Conservation (phyloP, 176 grass and related monocot species). For the Oryza glumipatula region DNA sequence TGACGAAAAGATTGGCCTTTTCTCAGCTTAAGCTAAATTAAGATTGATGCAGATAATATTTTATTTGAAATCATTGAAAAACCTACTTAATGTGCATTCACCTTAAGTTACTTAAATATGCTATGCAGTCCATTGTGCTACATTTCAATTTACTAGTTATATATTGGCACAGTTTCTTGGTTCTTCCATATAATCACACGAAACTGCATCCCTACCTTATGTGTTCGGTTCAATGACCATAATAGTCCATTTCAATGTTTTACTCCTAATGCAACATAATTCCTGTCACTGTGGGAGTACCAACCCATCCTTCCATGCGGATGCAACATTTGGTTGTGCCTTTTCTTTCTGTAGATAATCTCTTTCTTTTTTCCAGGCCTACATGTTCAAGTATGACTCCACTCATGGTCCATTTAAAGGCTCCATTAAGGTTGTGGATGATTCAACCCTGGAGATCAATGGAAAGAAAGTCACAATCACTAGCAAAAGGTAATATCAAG, state of each 20-base stretch:
- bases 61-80: conserved; percentile 7
- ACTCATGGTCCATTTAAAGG: conserved; percentile 89
- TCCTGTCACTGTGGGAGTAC: background rate
- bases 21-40: conserved; percentile 19
- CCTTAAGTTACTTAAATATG: background rate
- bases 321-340: background rate
- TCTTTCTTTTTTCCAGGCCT: conserved; percentile 64
- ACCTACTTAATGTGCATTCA: background rate
- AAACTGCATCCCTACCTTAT: conserved; percentile 10
- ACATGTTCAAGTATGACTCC: conserved; percentile 99
- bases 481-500: conserved; percentile 74
- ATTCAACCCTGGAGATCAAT: conserved; percentile 87
- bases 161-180: background rate
- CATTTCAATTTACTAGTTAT: background rate
- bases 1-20: background rate
- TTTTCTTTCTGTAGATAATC: conserved; percentile 12
- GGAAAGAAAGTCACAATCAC: conserved; percentile 85
- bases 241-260: background rate
- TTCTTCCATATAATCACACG: conserved; percentile 4
- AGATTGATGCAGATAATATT: background rate
- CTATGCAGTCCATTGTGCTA: background rate
- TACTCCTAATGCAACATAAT: background rate
- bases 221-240: background rate
- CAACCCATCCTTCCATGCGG: conserved; percentile 1
- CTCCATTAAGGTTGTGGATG: conserved; percentile 74